Evolutionary conservation across 768 basidiomycete genomes (phyloP).

Genomic region (Cantharellus anzutake): DNA sequence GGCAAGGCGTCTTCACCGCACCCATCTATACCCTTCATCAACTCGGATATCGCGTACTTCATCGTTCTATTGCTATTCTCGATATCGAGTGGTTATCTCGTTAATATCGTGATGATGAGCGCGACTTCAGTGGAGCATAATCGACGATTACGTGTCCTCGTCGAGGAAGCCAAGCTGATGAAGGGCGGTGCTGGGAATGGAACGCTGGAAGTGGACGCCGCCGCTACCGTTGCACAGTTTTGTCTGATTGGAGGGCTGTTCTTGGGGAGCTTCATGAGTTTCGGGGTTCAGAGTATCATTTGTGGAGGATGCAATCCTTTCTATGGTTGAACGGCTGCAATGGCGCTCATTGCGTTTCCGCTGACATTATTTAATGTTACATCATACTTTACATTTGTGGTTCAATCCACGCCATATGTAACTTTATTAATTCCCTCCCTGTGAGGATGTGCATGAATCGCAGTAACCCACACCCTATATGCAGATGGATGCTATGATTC

Average conservation of each 20-base stretch:
- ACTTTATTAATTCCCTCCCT: background rate
- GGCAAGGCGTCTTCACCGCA: constrained; percentile 20
- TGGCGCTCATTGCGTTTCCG: background rate
- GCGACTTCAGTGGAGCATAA: constrained; percentile 71
- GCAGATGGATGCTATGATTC: no score
- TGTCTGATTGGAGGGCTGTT: constrained; percentile 59
- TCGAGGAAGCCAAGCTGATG: constrained; percentile 24
- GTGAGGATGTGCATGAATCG: background rate
- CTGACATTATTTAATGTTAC: background rate
- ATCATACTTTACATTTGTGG: background rate
- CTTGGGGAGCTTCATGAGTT: constrained; percentile 59
- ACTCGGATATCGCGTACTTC: constrained; percentile 62
- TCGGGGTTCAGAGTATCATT: constrained; percentile 49
- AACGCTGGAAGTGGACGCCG: constrained; percentile 65
- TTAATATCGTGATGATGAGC: constrained; percentile 62
- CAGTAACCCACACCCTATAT: no score
- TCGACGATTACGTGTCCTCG: constrained; percentile 25
- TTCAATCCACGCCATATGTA: background rate
- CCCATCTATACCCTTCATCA: constrained; percentile 31
- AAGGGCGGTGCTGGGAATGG: constrained; percentile 23
- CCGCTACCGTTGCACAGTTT: constrained; percentile 59
- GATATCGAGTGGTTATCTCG: constrained; percentile 60
- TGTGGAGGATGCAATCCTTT: constrained; percentile 62
- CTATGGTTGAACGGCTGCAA: background rate
- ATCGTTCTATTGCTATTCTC: constrained; percentile 52